Base-by-base conservation (phyloP, 2,329 filamentous ascomycete genomes). In the Aspergillus fumigatus region DNA sequence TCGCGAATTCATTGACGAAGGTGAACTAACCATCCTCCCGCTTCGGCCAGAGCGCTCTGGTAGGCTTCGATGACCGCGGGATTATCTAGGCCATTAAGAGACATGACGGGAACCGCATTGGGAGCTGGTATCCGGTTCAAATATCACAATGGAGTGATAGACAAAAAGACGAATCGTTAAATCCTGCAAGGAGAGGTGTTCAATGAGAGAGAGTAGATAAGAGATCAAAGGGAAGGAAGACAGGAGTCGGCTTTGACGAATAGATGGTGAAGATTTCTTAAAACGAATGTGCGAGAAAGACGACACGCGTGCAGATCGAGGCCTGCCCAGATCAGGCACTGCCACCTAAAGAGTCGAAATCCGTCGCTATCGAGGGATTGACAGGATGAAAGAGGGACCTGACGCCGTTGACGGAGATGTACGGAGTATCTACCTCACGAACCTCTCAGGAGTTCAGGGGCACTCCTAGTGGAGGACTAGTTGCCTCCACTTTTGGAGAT, bases 51-150 rank as follows among this genome's bases (percentile, higher is more conserved):
- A 55, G 90, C 89, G 67, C 84, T 80, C 71, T 92, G 88, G 77
- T 96, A 88, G 68, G 92, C 92, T 78, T 95, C 90, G 76, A 87
- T 84, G 77, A 99, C 84, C 71, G 85, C 84, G 66, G 83, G 79
- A 78, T 86, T 84, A 79, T 97, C 92, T 77, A 97, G 82, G 63
- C 94, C 94, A 86, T 96, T 96, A 76, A 97, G 82, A 81, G 93
- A 97, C 93, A 97, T 97, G 67, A 65, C 64, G 68, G 64, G 67
- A 66, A 64, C 70, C 63, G 69, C 73, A 76, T 76, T 62, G 65
- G 64, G 60, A 58, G 57, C 57, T 51, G 57, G 55, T 40, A 52
- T 50, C 55, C 29, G 38, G 38, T n/a, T 38, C 9, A 52, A 29
- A 48, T 25, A 35, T n/a, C n/a, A 19, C 43, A 21, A 41, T 38